A percentile compares a stretch with the other conserved stretches of the same genome.
Evolutionary conservation across 208 protist species (phyloP).

Genomic region (Tritrichomonas musculus): DNA sequence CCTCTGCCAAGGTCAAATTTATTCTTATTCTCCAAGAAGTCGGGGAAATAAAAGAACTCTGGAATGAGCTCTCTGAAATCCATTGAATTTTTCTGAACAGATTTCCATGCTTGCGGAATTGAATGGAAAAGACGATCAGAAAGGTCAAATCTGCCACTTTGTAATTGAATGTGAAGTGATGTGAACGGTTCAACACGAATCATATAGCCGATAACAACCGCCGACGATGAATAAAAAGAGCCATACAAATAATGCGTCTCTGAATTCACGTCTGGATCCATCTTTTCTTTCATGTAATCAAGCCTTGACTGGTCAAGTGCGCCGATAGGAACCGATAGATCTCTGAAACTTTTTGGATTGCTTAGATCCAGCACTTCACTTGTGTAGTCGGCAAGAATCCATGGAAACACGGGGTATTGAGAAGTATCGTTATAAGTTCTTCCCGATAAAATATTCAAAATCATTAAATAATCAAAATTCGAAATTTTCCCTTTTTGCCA

Average conservation of each 20-base stretch:
- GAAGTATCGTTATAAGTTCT: slow-evolving; percentile 88
- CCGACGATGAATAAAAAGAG: slow-evolving; percentile 16
- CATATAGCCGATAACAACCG: slow-evolving; percentile 22
- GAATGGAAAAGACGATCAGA: background rate
- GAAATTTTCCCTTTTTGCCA: background rate
- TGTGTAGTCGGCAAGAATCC: slow-evolving; percentile 53
- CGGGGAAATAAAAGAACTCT: slow-evolving; percentile 60
- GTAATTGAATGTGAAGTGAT: slow-evolving; percentile 45
- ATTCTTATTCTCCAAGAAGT: slow-evolving; percentile 55
- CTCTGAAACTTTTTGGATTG: slow-evolving; percentile 43
- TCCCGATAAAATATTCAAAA: slow-evolving; percentile 87
- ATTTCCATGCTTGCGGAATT: background rate
- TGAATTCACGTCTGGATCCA: background rate
- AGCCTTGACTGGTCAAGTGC: background rate
- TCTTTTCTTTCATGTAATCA: background rate
- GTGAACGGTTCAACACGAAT: slow-evolving; percentile 33
- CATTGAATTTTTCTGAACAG: background rate
- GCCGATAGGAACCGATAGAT: slow-evolving; percentile 54
- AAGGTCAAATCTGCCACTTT: slow-evolving; percentile 35
- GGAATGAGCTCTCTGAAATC: slow-evolving; percentile 52
- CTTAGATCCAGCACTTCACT: slow-evolving; percentile 42
- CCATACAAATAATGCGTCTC: slow-evolving; percentile 33
- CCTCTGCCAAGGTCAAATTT: slow-evolving; percentile 51
- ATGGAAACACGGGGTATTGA: slow-evolving; percentile 63
- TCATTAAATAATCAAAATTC: slow-evolving; percentile 96